phyloP scores from a whole-genome alignment of 2,329 filamentous ascomycete species.

The Hortaea sp. region DNA sequence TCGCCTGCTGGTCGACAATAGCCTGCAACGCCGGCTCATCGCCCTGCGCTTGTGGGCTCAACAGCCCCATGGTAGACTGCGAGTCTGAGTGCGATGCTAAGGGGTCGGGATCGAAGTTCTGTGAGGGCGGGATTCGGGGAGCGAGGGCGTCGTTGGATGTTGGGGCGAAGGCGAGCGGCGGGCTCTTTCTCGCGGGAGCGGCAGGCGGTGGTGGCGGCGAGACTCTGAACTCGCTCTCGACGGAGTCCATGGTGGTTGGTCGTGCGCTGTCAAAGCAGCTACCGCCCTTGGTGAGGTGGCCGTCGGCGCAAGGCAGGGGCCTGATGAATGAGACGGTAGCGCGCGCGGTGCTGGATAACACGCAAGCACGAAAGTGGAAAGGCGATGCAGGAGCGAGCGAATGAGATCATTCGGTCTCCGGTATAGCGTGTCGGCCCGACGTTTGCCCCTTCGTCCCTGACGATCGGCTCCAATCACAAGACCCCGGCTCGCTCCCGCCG shows the following conservation, averaged over 20 bases:
- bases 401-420: too few species aligned
- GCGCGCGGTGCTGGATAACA: too few species aligned
- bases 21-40: slow-evolving; percentile 19
- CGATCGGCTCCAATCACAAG: too few species aligned
- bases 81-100: slow-evolving; percentile 7
- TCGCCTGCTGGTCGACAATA: slow-evolving; percentile 25
- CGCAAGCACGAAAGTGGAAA: too few species aligned
- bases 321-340: too few species aligned
- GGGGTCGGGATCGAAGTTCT: slow-evolving; percentile 2
- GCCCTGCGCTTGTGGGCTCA: slow-evolving; percentile 10
- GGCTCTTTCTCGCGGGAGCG: slow-evolving; percentile 16
- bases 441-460: too few species aligned
- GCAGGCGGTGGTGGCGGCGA: neutral
- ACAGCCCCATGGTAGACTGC: slow-evolving; percentile 13
- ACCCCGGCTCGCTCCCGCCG: too few species aligned
- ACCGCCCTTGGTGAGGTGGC: too few species aligned
- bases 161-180: slow-evolving; percentile 25
- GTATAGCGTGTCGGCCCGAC: too few species aligned
- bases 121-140: slow-evolving; percentile 12
- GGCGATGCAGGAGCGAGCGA: too few species aligned
- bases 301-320: too few species aligned
- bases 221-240: slow-evolving; percentile 1
- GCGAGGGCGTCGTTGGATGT: slow-evolving; percentile 26
- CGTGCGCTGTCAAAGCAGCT: too few species aligned
- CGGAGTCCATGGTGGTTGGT: neutral